phyloP scores from a whole-genome alignment of 495 filamentous ascomycete species.

The Tuber melanosporum region DNA sequence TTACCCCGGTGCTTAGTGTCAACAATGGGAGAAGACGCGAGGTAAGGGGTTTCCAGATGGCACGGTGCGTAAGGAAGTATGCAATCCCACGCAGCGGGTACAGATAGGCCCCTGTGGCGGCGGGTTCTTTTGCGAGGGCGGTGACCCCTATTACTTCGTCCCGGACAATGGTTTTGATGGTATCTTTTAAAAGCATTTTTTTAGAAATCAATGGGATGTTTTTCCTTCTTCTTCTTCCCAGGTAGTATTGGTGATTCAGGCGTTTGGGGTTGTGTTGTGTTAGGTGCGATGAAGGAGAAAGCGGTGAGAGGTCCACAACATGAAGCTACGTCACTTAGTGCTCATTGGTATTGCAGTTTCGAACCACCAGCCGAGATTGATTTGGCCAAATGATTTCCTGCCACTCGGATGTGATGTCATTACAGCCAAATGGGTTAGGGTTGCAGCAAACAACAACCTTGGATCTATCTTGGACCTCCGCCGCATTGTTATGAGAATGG shows the following conservation, averaged over 20 bases:
- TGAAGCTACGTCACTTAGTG: too few relatives aligned
- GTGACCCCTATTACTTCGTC: conserved; percentile 31
- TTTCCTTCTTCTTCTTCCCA: neutral
- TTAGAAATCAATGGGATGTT: neutral
- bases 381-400: neutral
- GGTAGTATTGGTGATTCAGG: neutral
- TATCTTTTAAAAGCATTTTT: conserved; percentile 33
- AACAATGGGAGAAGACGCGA: conserved; percentile 63
- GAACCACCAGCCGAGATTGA: neutral
- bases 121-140: conserved; percentile 24
- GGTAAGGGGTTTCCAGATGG: conserved; percentile 62
- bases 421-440: neutral
- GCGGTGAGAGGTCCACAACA: too few relatives aligned
- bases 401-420: neutral
- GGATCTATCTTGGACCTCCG: too few relatives aligned
- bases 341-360: too few relatives aligned
- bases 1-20: conserved; percentile 61
- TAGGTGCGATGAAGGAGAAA: too few relatives aligned
- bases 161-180: conserved; percentile 19
- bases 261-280: too few relatives aligned
- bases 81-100: conserved; percentile 54
- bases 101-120: conserved; percentile 29
- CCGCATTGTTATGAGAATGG: too few relatives aligned
- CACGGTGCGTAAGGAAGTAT: conserved; percentile 64
- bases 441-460: neutral